These are phyloP conservation scores for Ziziphus jujuba DNA, from an alignment of 306 rosid genomes.

Conservation along the genomic window DNA sequence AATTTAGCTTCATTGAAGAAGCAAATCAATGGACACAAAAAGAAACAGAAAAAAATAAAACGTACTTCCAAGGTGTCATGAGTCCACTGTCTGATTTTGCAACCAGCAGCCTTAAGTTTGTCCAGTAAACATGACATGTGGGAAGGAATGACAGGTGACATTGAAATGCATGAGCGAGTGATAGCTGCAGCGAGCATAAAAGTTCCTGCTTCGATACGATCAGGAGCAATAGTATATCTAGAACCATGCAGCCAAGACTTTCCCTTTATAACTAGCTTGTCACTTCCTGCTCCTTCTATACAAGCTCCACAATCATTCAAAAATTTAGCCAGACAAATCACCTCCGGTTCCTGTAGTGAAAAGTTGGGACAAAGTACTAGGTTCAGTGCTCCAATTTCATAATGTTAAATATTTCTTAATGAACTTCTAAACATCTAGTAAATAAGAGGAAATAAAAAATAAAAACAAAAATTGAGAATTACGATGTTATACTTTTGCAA, in stretches of 20 bases:
- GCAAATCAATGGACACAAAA: neutral
- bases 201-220: slow-evolving; percentile 43
- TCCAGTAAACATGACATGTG: slow-evolving; percentile 26
- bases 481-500: slow-evolving; percentile 29
- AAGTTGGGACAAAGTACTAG: neutral
- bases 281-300: slow-evolving; percentile 36
- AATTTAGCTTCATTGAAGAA: neutral
- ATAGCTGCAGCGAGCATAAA: slow-evolving; percentile 41
- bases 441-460: slow-evolving; percentile 1
- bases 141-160: slow-evolving; percentile 35
- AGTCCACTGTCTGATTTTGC: slow-evolving; percentile 28
- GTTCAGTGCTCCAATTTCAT: neutral
- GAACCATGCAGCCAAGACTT: slow-evolving; percentile 27
- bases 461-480: neutral
- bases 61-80: slow-evolving; percentile 29
- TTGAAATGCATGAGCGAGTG: slow-evolving; percentile 32
- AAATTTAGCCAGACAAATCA: slow-evolving; percentile 31
- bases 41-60: neutral
- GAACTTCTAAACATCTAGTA: neutral
- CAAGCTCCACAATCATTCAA: slow-evolving; percentile 25
- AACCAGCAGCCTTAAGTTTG: slow-evolving; percentile 31
- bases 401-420: neutral
- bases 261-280: slow-evolving; percentile 33
- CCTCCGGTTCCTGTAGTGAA: slow-evolving; percentile 35
- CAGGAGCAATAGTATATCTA: slow-evolving; percentile 24